Percentiles rank a stretch among this genome's conserved stretches.
Conservation (phyloP, 768 basidiomycete genomes). For the Collybiopsis luxurians region DNA sequence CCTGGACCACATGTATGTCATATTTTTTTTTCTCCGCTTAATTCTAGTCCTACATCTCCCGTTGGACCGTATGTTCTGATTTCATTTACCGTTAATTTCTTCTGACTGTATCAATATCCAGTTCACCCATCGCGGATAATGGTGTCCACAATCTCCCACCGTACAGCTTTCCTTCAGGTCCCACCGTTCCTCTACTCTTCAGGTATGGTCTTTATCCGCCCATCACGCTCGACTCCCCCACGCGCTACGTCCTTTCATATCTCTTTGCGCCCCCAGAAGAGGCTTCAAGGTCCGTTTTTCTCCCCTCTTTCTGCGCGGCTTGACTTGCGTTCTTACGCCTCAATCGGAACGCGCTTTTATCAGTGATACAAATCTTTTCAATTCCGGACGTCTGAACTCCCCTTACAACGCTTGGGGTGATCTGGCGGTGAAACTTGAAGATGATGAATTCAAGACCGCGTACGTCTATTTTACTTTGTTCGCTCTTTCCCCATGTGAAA, state of each 20-base stretch:
- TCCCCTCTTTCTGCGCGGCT: background rate
- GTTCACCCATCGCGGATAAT: conserved; percentile 27
- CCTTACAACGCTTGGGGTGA: conserved; percentile 75
- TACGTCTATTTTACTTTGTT: conserved; percentile 45
- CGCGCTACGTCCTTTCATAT: conserved; percentile 65
- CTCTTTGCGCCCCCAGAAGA: conserved; percentile 74
- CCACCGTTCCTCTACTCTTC: conserved; percentile 37
- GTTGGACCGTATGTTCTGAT: conserved; percentile 30
- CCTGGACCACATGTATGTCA: background rate
- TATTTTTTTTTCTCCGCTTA: conserved; percentile 12
- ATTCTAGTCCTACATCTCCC: conserved; percentile 23
- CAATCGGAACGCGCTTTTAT: background rate
- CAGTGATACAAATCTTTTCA: conserved; percentile 39
- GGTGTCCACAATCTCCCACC: conserved; percentile 16
- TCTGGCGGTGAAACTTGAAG: conserved; percentile 65
- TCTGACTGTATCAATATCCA: conserved; percentile 5
- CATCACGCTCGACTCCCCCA: conserved; percentile 57
- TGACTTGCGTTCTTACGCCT: background rate
- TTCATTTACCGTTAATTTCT: conserved; percentile 11
- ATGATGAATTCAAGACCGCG: conserved; percentile 78
- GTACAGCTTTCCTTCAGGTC: conserved; percentile 14
- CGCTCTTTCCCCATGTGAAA: conserved; percentile 28
- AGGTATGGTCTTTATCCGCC: conserved; percentile 50
- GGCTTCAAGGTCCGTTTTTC: conserved; percentile 31
- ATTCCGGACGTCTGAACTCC: conserved; percentile 35